A percentile compares a stretch with the other conserved stretches of the same genome.
Evolutionary conservation across 768 basidiomycete species (phyloP).

Genomic region (Podaxis mareebaensis): DNA sequence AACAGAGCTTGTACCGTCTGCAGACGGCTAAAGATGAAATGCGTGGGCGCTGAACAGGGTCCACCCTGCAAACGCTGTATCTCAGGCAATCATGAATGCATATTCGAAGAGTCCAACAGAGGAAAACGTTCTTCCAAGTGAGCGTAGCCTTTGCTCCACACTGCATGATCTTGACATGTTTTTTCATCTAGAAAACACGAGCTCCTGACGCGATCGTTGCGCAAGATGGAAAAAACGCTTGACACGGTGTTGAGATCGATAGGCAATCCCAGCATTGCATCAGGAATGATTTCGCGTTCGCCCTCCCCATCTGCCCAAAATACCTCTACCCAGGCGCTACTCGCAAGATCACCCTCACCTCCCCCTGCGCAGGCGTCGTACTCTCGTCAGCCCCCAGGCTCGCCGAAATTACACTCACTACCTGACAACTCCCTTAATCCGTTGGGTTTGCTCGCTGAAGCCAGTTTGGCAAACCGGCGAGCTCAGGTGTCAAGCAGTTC

Average conservation of each 20-base stretch:
- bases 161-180: slow-evolving; percentile 18
- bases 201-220: slow-evolving; percentile 73
- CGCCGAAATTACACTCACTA: slow-evolving; percentile 86
- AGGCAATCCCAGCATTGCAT: slow-evolving; percentile 76
- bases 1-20: slow-evolving; percentile 88
- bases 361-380: slow-evolving; percentile 33
- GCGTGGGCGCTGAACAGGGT: slow-evolving; percentile 86
- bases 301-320: slow-evolving; percentile 67
- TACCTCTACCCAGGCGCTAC: slow-evolving; percentile 58
- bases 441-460: slow-evolving; percentile 89
- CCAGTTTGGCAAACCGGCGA: slow-evolving; percentile 74
- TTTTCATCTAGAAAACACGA: slow-evolving; percentile 73
- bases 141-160: slow-evolving; percentile 22
- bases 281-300: slow-evolving; percentile 80
- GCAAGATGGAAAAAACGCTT: slow-evolving; percentile 92
- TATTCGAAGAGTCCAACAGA: slow-evolving; percentile 96
- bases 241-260: slow-evolving; percentile 90
- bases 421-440: slow-evolving; percentile 94
- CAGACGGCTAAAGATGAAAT: slow-evolving; percentile 91
- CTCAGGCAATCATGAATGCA: slow-evolving; percentile 81
- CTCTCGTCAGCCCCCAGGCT: slow-evolving; percentile 44
- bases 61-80: slow-evolving; percentile 89
- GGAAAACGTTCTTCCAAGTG: slow-evolving; percentile 89
- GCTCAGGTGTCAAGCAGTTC: slow-evolving; percentile 48
- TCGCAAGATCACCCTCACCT: slow-evolving; percentile 50